Evolutionary conservation across 768 basidiomycete genomes (phyloP).

Genomic region (Serendipita sp.): DNA sequence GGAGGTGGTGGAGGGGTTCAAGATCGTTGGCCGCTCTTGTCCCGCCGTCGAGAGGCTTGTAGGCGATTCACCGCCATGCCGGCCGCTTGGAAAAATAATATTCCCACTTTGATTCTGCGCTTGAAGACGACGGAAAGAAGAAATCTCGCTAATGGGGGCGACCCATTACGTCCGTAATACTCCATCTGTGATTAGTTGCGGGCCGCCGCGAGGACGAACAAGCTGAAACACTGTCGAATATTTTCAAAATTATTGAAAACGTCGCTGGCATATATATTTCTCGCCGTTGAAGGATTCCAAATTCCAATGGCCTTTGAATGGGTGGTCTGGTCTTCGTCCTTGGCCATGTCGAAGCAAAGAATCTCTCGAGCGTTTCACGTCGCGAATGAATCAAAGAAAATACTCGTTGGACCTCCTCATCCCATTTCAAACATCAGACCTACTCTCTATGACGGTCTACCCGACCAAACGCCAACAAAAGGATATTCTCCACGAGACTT

Average conservation of each 20-base stretch:
- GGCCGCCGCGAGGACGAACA: too few species aligned
- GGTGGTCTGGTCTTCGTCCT: neutral
- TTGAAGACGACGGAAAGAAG: too few species aligned
- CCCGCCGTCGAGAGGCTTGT: neutral
- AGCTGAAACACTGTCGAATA: neutral
- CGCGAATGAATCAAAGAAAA: constrained; percentile 18
- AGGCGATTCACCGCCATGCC: neutral
- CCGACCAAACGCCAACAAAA: constrained; percentile 19
- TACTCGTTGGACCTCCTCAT: constrained; percentile 52
- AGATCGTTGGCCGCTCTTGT: neutral
- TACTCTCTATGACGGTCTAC: constrained; percentile 51
- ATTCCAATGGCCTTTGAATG: too few species aligned
- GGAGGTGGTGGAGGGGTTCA: neutral
- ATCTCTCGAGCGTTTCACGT: constrained; percentile 10
- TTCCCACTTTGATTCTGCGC: too few species aligned
- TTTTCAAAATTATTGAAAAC: neutral
- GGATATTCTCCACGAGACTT: constrained; percentile 18
- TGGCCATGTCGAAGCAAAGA: neutral
- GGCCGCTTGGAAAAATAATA: neutral
- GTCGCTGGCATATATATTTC: too few species aligned
- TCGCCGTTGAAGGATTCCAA: too few species aligned
- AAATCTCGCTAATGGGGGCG: too few species aligned
- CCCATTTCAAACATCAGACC: constrained; percentile 68
- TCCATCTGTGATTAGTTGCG: too few species aligned
- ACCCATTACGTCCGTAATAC: too few species aligned